phyloP scores from a whole-genome alignment of 192 early-diverging fungal genomes.

The Geranomyces variabilis region DNA sequence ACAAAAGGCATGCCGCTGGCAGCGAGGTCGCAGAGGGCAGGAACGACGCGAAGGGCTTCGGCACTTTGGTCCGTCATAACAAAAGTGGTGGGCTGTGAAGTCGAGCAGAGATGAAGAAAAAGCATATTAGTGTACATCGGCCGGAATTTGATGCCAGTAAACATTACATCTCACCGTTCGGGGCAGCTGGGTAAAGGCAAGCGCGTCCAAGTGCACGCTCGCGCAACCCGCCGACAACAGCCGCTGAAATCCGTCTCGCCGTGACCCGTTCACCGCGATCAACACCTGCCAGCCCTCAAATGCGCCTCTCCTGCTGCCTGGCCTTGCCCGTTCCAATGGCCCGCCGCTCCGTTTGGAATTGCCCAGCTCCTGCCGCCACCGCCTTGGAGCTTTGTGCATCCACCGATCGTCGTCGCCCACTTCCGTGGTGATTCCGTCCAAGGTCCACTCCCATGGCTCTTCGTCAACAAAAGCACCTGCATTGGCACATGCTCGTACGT shows the following conservation, averaged over 20 bases:
- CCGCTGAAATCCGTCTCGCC: slow-evolving; percentile 37
- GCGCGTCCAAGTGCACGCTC: slow-evolving; percentile 19
- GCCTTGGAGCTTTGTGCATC: slow-evolving; percentile 22
- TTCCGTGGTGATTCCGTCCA: background rate
- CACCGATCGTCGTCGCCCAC: background rate
- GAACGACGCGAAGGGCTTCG: background rate
- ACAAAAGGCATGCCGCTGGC: slow-evolving; percentile 8
- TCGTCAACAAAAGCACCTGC: slow-evolving; percentile 48
- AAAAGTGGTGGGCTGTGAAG: slow-evolving; percentile 4
- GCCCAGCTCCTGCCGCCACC: slow-evolving; percentile 40
- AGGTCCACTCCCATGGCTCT: slow-evolving; percentile 46
- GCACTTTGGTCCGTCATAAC: slow-evolving; percentile 22
- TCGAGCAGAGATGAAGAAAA: background rate
- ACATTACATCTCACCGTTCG: slow-evolving; percentile 19
- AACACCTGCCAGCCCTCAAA: slow-evolving; percentile 41
- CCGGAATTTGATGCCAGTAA: background rate
- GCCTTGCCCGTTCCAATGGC: background rate
- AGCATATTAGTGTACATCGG: too few species aligned
- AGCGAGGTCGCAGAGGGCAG: slow-evolving; percentile 12
- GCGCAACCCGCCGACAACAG: slow-evolving; percentile 42
- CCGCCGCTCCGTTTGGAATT: slow-evolving; percentile 21
- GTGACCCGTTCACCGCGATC: slow-evolving; percentile 33
- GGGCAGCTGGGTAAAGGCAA: background rate
- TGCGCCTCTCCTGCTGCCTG: background rate
- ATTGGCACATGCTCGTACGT: slow-evolving; percentile 35